phyloP scores from a whole-genome alignment of 73 alveolate species.

The Tetrahymena elliotti region DNA sequence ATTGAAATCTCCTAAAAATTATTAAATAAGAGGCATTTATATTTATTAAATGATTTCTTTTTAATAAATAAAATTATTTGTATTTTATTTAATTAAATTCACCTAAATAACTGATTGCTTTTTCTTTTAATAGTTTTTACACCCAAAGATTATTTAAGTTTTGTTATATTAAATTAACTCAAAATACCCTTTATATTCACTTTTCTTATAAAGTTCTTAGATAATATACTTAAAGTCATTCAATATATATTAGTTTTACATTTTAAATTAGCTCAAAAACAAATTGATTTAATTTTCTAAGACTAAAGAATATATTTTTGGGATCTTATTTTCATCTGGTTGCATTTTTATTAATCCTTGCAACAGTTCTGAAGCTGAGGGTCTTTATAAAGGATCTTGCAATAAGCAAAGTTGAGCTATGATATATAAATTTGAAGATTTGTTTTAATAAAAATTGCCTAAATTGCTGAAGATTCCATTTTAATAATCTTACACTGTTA shows the following conservation, averaged over 20 bases:
- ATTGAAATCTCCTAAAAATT: neutral
- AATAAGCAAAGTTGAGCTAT: neutral
- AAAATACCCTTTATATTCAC: neutral
- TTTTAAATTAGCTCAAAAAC: neutral
- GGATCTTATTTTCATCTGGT: neutral
- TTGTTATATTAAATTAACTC: neutral
- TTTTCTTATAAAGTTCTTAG: neutral
- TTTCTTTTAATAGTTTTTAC: neutral
- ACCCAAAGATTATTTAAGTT: neutral
- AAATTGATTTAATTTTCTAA: neutral
- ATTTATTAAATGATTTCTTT: neutral
- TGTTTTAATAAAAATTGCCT: neutral
- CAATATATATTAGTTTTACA: neutral
- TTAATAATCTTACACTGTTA: neutral
- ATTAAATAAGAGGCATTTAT: neutral
- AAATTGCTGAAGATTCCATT: neutral
- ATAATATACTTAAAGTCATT: neutral
- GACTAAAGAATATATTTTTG: neutral
- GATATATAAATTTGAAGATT: neutral
- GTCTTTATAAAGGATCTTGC: neutral
- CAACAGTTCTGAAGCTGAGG: neutral
- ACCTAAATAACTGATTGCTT: neutral
- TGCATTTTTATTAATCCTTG: neutral
- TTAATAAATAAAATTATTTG: neutral
- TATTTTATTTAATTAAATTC: neutral